These are phyloP conservation scores for Alternaria sp. DNA, from an alignment of 2,329 filamentous ascomycete genomes.

Conservation along the genomic window DNA sequence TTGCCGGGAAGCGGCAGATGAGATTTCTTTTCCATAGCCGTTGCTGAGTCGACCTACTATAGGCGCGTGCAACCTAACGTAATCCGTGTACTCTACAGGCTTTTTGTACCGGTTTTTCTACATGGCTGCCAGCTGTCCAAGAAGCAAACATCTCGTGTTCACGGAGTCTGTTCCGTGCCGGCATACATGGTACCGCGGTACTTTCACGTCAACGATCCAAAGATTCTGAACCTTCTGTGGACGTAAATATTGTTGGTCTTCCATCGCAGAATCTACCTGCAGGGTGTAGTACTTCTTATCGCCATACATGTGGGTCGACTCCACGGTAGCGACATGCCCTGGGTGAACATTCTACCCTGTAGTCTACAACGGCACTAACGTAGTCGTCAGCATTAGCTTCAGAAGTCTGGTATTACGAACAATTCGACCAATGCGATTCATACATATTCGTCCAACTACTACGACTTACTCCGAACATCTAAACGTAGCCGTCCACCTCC, in stretches of 20 bases:
- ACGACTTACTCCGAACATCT: slow-evolving; percentile 12
- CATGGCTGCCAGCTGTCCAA: not conserved
- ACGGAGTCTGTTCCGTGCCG: not conserved
- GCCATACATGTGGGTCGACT: not conserved
- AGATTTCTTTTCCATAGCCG: slow-evolving; percentile 6
- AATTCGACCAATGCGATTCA: not conserved
- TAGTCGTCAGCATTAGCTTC: not conserved
- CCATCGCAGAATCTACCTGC: not conserved
- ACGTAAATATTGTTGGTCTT: not conserved
- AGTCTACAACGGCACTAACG: not conserved
- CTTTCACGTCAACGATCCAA: not conserved
- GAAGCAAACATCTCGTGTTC: slow-evolving; percentile 2
- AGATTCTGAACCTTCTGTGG: not conserved
- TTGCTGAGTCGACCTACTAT: slow-evolving; percentile 16
- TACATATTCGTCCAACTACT: not conserved
- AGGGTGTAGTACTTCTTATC: not conserved
- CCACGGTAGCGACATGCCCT: not conserved
- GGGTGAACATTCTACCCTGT: not conserved
- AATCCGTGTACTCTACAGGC: not conserved
- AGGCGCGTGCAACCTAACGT: slow-evolving; percentile 3
- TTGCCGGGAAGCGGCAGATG: not conserved
- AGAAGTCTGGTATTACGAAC: not conserved
- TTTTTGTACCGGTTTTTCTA: not conserved
- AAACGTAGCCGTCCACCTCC: slow-evolving; percentile 33
- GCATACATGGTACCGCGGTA: not conserved